Base-by-base conservation (phyloP, 768 basidiomycete genomes). In the Lanmaoa pseudosensibilis region DNA sequence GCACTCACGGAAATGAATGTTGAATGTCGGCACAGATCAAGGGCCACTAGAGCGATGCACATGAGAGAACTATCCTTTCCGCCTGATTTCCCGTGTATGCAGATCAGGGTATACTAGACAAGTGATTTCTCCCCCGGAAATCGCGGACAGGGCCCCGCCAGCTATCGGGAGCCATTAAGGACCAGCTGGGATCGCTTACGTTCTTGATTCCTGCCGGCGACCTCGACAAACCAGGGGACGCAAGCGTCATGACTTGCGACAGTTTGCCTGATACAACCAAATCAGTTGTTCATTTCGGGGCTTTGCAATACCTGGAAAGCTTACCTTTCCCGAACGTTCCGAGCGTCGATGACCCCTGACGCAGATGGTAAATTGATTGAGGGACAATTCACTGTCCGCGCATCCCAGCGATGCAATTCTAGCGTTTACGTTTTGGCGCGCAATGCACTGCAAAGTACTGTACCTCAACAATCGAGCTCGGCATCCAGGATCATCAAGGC, bases 1-100 rank as follows among this genome's bases (percentile, higher is more conserved):
- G 39, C 47, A 34, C 37, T n/a, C 45, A 12, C 39, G 55, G 52
- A 51, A 45, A 58, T 63, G 55, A 58, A 50, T 7, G 27, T 3
- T 15, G 23, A 23, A 46, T 23, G 3, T 19, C 25, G 50, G 23
- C 27, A 27, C 27, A 27, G 27, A 27, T 27, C 27, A 27, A 27
- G 27, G 27, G 27, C 27, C 21, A 21, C 21, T 27, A 50, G 32
- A 6, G 36, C 16, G 34, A 45, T 23, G 49, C 38, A 9, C 5
- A 41, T 25, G 25, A 13, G 45, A 40, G 37, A 37, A 7, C 12
- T 18, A 9, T 27, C 39, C 9, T n/a, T 16, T 37, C n/a, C n/a
- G 25, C 25, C 15, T 21, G 34, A 13, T 33, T 36, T 18, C 37
- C 5, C 19, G 15, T 6, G 25, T 8, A 23, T 11, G 52, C 10